Evolutionary conservation across 2,329 filamentous ascomycete species (phyloP).

Genomic region (Mollisia scopiformis): DNA sequence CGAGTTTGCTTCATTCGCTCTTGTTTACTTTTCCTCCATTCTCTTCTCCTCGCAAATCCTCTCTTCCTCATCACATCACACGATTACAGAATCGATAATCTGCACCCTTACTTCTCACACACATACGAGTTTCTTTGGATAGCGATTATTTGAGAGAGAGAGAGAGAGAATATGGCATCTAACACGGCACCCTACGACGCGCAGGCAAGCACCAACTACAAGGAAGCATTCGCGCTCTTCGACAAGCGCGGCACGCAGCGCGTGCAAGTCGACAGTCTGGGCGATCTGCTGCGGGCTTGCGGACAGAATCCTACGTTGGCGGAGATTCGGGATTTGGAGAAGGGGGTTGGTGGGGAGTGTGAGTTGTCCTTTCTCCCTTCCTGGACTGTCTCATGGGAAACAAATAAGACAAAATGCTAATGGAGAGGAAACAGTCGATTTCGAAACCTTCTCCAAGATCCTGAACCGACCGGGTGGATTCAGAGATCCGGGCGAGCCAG

Average conservation of each 20-base stretch:
- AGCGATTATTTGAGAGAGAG: background rate
- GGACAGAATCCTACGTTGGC: constrained; percentile 96
- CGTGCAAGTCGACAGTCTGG: constrained; percentile 82
- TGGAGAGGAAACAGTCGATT: constrained; percentile 74
- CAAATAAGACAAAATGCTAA: background rate
- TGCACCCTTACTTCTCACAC: too few species aligned
- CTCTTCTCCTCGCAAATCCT: background rate
- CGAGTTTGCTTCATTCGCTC: background rate
- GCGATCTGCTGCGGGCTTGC: constrained; percentile 93
- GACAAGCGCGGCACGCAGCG: constrained; percentile 98
- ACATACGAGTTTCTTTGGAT: background rate
- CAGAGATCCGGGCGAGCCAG: constrained; percentile 95
- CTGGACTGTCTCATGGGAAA: background rate
- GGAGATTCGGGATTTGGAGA: constrained; percentile 92
- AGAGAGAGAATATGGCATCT: background rate
- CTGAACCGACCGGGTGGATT: constrained; percentile 98
- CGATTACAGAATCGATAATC: too few species aligned
- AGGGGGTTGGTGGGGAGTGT: constrained; percentile 90
- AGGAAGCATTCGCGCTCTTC: constrained; percentile 99
- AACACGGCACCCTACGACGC: constrained; percentile 33
- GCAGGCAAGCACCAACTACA: constrained; percentile 94
- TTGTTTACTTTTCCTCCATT: background rate
- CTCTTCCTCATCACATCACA: too few species aligned
- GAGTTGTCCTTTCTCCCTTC: constrained; percentile 46
- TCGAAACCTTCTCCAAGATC: constrained; percentile 94